Evolutionary conservation across 164 flowering plant species (phyloP).

Genomic region (Houttuynia cordata): DNA sequence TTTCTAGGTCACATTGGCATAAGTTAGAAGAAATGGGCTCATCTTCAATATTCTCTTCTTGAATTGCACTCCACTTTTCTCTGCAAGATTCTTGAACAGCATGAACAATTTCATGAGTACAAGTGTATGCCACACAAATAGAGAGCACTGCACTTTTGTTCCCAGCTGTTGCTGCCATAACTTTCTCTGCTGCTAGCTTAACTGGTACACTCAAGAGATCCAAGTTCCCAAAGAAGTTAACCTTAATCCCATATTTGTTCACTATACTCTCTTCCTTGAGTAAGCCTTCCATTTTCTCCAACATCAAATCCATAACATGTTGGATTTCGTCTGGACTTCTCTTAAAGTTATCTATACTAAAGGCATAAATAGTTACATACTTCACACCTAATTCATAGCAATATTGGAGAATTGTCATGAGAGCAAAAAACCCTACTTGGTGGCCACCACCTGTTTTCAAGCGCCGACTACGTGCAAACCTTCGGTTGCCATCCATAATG

Average conservation of each 20-base stretch:
- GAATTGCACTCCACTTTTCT: constrained; percentile 17
- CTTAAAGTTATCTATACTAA: constrained; percentile 78
- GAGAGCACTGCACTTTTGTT: constrained; percentile 33
- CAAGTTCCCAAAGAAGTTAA: constrained; percentile 53
- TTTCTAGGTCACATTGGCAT: not conserved
- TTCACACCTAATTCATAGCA: constrained; percentile 69
- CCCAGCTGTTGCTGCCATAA: constrained; percentile 40
- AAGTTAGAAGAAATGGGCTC: too few relatives aligned
- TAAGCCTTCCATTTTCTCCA: constrained; percentile 53
- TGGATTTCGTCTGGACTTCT: constrained; percentile 56
- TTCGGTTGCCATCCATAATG: constrained; percentile 62
- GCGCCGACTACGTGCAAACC: constrained; percentile 34
- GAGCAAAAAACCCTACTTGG: constrained; percentile 30
- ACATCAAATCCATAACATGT: constrained; percentile 45
- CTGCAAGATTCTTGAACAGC: constrained; percentile 39
- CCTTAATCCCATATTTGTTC: constrained; percentile 39
- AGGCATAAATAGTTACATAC: constrained; percentile 59
- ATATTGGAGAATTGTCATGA: constrained; percentile 37
- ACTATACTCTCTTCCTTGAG: constrained; percentile 39
- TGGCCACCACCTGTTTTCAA: constrained; percentile 36
- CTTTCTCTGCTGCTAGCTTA: constrained; percentile 56
- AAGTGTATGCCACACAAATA: constrained; percentile 62
- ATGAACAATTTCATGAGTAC: constrained; percentile 57
- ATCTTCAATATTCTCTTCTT: not conserved
- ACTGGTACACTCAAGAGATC: constrained; percentile 33